Evolutionary conservation across 2,329 filamentous ascomycete genomes (phyloP), one percentile per base, ranked within the genome.

Genomic region (Fusarium fujikuroi): DNA sequence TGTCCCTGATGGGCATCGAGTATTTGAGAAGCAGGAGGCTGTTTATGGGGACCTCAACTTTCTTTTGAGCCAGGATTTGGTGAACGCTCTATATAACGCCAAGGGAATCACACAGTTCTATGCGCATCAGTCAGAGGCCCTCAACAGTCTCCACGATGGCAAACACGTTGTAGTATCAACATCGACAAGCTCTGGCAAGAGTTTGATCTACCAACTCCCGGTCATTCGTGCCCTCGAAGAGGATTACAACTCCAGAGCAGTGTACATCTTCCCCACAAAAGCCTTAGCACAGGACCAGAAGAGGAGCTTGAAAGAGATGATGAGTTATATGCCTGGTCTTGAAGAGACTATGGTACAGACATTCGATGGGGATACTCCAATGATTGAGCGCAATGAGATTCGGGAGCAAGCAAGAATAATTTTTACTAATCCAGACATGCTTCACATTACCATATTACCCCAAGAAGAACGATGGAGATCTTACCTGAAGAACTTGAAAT

Each of bases 181-280:
- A 0, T 97, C 95, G 1, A 99, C 96, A 0, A 97, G 94, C 79
- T 99, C 96, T 2, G 96, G 96, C 16, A 99, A 99, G 81, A 98
- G 95, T 10, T 85, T 99, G n/a, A 98, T 99, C 69, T 99, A 98
- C 79, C 96, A 99, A 78, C 88, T 99, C 21, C 96, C 96, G 0
- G 94, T 99, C 49, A 84, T 99, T 16, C 91, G 97, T 79, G 92
- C 94, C 56, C 84, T 99, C 5, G 95, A 99, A 81, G 86, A 90
- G 59, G 93, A 98, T 77, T 84, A 82, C 5, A 86, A 91, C 63
- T 93, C 93, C 14, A 87, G 96, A 76, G 96, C 96, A 5, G 94
- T 99, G 91, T 98, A 98, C 80, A 97, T 99, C 40, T 99, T 99
- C 69, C 96, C 96, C 0, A 99, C 96, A 0, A 99, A 99, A 83